Evolutionary conservation across 768 basidiomycete genomes (phyloP).

Genomic region (Lactarius tabidus): DNA sequence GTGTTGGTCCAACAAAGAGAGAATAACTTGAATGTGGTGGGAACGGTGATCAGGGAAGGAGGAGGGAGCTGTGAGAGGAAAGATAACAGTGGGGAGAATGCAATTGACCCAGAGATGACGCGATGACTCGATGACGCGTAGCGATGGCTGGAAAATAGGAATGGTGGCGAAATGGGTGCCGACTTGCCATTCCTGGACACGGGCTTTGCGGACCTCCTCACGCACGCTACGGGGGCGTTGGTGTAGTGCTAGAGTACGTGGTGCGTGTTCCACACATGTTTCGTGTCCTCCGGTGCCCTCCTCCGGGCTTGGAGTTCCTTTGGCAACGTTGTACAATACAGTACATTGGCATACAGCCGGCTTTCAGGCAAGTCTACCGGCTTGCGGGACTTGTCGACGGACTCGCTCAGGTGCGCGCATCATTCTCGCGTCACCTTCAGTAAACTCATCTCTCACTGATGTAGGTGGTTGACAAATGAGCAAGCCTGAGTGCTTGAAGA

Average conservation of each 20-base stretch:
- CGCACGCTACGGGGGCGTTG: constrained; percentile 82
- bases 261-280: constrained; percentile 33
- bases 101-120: too few species aligned
- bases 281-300: background rate
- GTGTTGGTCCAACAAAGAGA: too few species aligned
- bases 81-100: too few species aligned
- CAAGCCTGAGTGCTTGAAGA: constrained; percentile 90
- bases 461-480: constrained; percentile 82
- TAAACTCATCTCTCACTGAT: background rate
- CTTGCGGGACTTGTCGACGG: constrained; percentile 73
- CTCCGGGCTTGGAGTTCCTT: background rate
- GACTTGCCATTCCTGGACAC: constrained; percentile 45
- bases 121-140: too few species aligned
- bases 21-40: too few species aligned
- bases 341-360: constrained; percentile 21
- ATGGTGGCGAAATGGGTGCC: constrained; percentile 91
- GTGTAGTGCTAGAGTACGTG: constrained; percentile 88
- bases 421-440: background rate
- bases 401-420: constrained; percentile 59
- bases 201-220: constrained; percentile 80
- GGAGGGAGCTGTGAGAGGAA: too few species aligned
- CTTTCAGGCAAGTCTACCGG: constrained; percentile 68
- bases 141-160: too few species aligned
- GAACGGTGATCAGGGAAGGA: too few species aligned
- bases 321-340: too few species aligned